Percentiles rank a stretch among this genome's conserved stretches.
These are phyloP conservation scores for Clavispora fructus DNA, from an alignment of 805 yeast genomes.

Conservation along the genomic window DNA sequence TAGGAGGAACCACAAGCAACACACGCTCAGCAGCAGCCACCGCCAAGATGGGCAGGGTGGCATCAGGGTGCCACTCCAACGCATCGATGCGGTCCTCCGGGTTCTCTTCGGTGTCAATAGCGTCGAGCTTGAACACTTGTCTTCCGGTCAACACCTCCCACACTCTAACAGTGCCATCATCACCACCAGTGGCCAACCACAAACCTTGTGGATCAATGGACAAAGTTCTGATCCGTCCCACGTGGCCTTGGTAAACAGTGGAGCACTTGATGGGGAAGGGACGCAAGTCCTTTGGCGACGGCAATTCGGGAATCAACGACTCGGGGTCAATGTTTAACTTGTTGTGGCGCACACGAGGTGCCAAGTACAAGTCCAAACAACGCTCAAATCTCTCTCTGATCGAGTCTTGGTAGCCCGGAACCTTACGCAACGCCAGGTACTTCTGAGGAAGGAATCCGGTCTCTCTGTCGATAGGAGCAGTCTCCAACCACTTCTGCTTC, in stretches of 20 bases:
- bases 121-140: conserved; percentile 67
- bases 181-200: conserved; percentile 97
- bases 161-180: conserved; percentile 91
- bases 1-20: conserved; percentile 79
- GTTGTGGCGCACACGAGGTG: conserved; percentile 91
- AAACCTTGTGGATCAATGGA: conserved; percentile 85
- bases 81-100: conserved; percentile 74
- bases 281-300: conserved; percentile 92
- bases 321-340: conserved; percentile 94
- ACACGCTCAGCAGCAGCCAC: conserved; percentile 78
- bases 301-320: conserved; percentile 89
- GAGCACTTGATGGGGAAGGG: conserved; percentile 95
- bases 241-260: conserved; percentile 78
- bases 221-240: conserved; percentile 73
- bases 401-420: conserved; percentile 85
- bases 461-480: conserved; percentile 74
- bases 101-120: conserved; percentile 48
- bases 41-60: conserved; percentile 71
- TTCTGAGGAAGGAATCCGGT: conserved; percentile 78
- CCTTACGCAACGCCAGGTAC: conserved; percentile 76
- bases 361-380: conserved; percentile 86
- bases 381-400: conserved; percentile 92
- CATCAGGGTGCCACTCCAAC: conserved; percentile 86
- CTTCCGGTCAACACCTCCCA: conserved; percentile 97
- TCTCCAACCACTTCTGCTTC: conserved; percentile 58